A percentile compares a stretch with the other conserved stretches of the same genome.
Conservation (phyloP, 805 yeast genomes). For the Saccharomycopsis sp. region DNA sequence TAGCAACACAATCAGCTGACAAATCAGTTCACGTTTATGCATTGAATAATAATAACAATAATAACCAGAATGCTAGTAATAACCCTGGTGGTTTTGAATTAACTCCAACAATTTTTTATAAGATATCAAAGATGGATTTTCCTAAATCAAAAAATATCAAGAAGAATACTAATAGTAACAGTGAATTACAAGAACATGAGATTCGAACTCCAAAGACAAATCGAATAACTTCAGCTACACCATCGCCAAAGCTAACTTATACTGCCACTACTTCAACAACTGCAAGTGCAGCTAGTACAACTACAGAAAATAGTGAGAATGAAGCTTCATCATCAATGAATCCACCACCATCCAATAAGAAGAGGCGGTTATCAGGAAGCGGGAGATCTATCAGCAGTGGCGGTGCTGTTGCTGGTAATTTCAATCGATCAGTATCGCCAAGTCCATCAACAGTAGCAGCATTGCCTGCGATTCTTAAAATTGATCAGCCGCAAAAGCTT, state of each 20-base stretch:
- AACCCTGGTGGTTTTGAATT: constrained; percentile 27
- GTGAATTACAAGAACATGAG: neutral
- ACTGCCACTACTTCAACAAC: constrained; percentile 2
- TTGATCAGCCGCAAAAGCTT: constrained; percentile 27
- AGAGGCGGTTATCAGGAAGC: constrained; percentile 36
- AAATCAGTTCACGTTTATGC: constrained; percentile 69
- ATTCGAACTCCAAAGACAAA: constrained; percentile 20
- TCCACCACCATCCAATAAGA: constrained; percentile 30
- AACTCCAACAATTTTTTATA: constrained; percentile 38
- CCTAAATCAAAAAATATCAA: constrained; percentile 29
- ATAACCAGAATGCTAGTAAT: neutral
- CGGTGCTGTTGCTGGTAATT: too few relatives aligned
- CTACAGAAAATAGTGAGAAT: neutral
- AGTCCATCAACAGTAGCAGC: constrained; percentile 27
- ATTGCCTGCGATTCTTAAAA: constrained; percentile 40
- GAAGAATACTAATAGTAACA: neutral
- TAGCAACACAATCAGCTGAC: constrained; percentile 90
- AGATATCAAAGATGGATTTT: constrained; percentile 50
- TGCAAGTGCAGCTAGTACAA: constrained; percentile 3
- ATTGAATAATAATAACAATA: constrained; percentile 25
- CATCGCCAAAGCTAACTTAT: constrained; percentile 8
- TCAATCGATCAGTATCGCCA: constrained; percentile 27
- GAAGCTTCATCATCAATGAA: constrained; percentile 24
- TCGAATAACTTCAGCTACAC: constrained; percentile 5
- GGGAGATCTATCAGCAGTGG: too few relatives aligned